Evolutionary conservation across 768 basidiomycete species (phyloP).

Genomic region (Gymnopilus junonius): DNA sequence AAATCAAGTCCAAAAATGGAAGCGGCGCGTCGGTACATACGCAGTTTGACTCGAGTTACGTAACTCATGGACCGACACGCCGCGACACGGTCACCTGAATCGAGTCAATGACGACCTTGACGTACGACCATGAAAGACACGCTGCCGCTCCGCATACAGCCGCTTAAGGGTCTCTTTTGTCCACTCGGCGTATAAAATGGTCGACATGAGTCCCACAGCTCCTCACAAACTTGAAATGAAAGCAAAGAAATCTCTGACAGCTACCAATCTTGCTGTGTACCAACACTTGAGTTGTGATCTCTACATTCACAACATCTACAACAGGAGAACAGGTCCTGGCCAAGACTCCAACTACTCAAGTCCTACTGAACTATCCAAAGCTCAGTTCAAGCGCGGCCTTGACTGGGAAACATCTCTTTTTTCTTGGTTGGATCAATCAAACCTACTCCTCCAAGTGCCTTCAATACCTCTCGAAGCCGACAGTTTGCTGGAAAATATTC

Average conservation of each 20-base stretch:
- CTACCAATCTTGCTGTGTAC: slow-evolving; percentile 49
- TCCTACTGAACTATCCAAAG: slow-evolving; percentile 36
- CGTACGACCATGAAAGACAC: not conserved
- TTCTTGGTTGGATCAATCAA: slow-evolving; percentile 42
- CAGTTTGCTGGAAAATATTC: slow-evolving; percentile 44
- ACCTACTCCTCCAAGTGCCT: slow-evolving; percentile 46
- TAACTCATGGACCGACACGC: not conserved
- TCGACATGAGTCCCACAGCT: not conserved
- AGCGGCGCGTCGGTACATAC: not conserved
- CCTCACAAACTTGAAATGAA: slow-evolving; percentile 23
- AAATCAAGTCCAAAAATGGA: not conserved
- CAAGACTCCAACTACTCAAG: slow-evolving; percentile 8
- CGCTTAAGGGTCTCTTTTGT: not conserved
- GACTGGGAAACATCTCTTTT: slow-evolving; percentile 50
- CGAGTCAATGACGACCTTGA: not conserved
- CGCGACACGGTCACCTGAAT: slow-evolving; percentile 2
- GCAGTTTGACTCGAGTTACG: not conserved
- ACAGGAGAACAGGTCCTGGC: slow-evolving; percentile 7
- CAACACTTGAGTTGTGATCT: slow-evolving; percentile 53
- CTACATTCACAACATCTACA: slow-evolving; percentile 48
- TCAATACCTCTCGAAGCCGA: slow-evolving; percentile 36
- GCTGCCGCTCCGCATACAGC: slow-evolving; percentile 1
- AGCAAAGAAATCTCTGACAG: slow-evolving; percentile 40
- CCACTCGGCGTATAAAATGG: slow-evolving; percentile 7
- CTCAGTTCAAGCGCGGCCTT: slow-evolving; percentile 46